Conservation (phyloP, 2,329 filamentous ascomycete genomes). For the Elsinoe arachidis region DNA sequence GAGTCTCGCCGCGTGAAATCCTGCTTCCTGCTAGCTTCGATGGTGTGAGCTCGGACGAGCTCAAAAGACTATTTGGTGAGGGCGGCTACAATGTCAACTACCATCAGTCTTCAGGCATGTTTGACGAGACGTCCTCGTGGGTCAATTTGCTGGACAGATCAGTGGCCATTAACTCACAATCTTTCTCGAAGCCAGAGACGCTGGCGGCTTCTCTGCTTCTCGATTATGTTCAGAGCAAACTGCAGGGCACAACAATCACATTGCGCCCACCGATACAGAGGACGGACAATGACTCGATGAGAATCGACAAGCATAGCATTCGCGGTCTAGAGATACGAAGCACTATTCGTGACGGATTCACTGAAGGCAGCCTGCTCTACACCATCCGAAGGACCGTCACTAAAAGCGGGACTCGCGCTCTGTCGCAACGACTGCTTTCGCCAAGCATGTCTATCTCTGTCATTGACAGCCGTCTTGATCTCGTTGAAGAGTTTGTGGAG, state of each 20-base stretch:
- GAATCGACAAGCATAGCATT: slow-evolving; percentile 85
- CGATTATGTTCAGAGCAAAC: slow-evolving; percentile 69
- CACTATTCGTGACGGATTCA: slow-evolving; percentile 70
- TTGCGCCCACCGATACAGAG: slow-evolving; percentile 74
- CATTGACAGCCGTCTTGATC: slow-evolving; percentile 71
- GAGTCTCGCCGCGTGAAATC: slow-evolving; percentile 77
- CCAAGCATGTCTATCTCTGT: slow-evolving; percentile 78
- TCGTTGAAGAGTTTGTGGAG: slow-evolving; percentile 67
- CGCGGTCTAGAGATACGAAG: slow-evolving; percentile 79
- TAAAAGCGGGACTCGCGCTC: slow-evolving; percentile 75
- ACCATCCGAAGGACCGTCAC: slow-evolving; percentile 85
- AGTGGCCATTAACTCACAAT: slow-evolving; percentile 44
- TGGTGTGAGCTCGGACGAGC: slow-evolving; percentile 31
- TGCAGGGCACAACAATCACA: slow-evolving; percentile 70
- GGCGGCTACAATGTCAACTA: slow-evolving; percentile 64
- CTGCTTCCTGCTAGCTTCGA: slow-evolving; percentile 56
- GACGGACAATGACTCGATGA: slow-evolving; percentile 69
- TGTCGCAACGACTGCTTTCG: slow-evolving; percentile 75
- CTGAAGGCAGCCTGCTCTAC: slow-evolving; percentile 79
- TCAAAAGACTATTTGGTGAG: slow-evolving; percentile 26
- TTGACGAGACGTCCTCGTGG: slow-evolving; percentile 55
- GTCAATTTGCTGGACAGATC: slow-evolving; percentile 65
- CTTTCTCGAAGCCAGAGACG: slow-evolving; percentile 62
- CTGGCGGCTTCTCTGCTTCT: slow-evolving; percentile 72
- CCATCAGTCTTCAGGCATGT: slow-evolving; percentile 38